phyloP scores from a whole-genome alignment of 306 rosid genomes.

The Luffa aegyptiaca region DNA sequence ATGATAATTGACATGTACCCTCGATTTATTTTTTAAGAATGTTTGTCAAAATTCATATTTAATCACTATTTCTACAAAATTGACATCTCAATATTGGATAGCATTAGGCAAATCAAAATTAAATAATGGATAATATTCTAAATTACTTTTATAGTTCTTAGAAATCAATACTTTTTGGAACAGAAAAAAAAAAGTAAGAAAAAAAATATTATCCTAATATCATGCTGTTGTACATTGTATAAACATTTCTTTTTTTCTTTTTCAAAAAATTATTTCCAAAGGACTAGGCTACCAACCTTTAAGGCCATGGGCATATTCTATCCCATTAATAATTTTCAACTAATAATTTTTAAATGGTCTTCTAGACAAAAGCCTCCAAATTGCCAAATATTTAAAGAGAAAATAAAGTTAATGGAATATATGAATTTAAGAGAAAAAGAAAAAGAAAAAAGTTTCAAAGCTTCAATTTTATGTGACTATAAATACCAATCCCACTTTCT shows the following conservation, averaged over 20 bases:
- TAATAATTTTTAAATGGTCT: background rate
- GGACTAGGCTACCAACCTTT: background rate
- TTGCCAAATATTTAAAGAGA: constrained; percentile 9
- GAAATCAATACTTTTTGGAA: background rate
- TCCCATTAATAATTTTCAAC: background rate
- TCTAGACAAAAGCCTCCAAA: background rate
- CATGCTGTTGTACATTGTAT: background rate
- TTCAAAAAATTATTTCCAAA: background rate
- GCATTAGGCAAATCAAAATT: background rate
- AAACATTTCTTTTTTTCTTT: background rate
- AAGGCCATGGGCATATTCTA: background rate
- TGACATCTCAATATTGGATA: background rate
- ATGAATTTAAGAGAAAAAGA: background rate
- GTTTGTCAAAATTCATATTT: background rate
- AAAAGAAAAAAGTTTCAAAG: background rate
- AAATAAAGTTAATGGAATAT: constrained; percentile 21
- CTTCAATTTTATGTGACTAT: constrained; percentile 13
- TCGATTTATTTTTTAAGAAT: too few relatives aligned
- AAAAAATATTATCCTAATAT: background rate
- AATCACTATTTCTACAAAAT: background rate
- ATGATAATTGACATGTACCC: too few relatives aligned
- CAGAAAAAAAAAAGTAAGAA: background rate
- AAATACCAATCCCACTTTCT: constrained; percentile 5
- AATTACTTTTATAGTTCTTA: background rate
- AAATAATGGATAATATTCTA: background rate